Percentiles rank a stretch among this genome's conserved stretches.
Conservation (phyloP, 140 eudicot genomes). For the Ambrosia hybrid region DNA sequence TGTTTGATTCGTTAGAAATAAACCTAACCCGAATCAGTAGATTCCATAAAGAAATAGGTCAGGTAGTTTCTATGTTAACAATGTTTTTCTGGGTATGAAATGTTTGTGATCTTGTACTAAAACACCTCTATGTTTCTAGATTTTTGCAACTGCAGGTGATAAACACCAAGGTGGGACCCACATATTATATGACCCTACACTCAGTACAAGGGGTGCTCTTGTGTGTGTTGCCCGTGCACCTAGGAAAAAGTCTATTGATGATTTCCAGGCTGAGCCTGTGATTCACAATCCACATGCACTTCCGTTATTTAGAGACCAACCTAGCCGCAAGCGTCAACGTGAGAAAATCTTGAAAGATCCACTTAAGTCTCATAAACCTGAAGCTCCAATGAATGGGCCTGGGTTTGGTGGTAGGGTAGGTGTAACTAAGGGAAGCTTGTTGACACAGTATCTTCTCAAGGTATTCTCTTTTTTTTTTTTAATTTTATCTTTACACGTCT, state of each 20-base stretch:
- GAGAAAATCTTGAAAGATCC: slow-evolving; percentile 95
- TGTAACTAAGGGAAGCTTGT: slow-evolving; percentile 85
- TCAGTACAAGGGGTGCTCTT: slow-evolving; percentile 96
- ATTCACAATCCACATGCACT: slow-evolving; percentile 98
- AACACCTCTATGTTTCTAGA: slow-evolving; percentile 36
- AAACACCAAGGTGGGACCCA: slow-evolving; percentile 92
- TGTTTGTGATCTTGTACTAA: background rate
- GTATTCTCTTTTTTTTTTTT: slow-evolving; percentile 32
- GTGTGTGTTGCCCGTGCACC: slow-evolving; percentile 99
- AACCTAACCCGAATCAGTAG: too few species aligned
- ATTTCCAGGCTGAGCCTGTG: slow-evolving; percentile 74
- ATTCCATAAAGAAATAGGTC: too few species aligned
- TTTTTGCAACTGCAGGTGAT: slow-evolving; percentile 90
- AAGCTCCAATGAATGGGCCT: slow-evolving; percentile 89
- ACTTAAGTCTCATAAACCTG: slow-evolving; percentile 92
- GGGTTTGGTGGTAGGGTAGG: slow-evolving; percentile 97
- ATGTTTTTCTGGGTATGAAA: too few species aligned
- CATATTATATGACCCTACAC: slow-evolving; percentile 86
- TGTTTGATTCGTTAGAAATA: too few species aligned
- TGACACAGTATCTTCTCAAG: slow-evolving; percentile 96
- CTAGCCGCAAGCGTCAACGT: slow-evolving; percentile 95
- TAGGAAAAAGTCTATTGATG: slow-evolving; percentile 89
- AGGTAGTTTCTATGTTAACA: too few species aligned
- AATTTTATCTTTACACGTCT: background rate
- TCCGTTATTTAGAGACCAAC: slow-evolving; percentile 97